Conservation (phyloP, 2,329 filamentous ascomycete species). For the Penicillium sp. region DNA sequence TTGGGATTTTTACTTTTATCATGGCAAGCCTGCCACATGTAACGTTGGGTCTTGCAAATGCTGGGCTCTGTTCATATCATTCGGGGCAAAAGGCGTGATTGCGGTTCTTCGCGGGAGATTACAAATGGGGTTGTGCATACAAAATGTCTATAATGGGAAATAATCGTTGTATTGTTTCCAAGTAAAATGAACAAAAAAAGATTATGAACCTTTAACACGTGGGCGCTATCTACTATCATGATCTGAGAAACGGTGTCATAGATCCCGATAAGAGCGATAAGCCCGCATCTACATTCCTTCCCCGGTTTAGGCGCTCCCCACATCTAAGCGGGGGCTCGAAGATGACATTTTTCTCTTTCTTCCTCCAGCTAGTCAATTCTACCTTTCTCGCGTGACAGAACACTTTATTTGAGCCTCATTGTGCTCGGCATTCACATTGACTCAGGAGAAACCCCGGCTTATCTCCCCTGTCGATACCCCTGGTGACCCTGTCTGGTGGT, state of each 20-base stretch:
- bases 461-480: background rate
- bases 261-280: constrained; percentile 6
- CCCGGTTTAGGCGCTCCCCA: constrained; percentile 20
- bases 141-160: background rate
- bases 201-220: too few relatives aligned
- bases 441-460: background rate
- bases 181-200: background rate
- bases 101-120: background rate
- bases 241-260: background rate
- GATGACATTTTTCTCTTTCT: background rate
- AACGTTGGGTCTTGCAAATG: background rate
- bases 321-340: constrained; percentile 1
- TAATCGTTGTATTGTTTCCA: background rate
- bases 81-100: background rate
- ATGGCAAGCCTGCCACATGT: background rate
- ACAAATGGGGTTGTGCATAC: background rate
- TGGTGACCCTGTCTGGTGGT: background rate
- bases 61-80: background rate
- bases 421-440: background rate
- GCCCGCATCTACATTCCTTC: constrained; percentile 23
- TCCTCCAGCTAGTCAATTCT: background rate
- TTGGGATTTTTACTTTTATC: background rate
- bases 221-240: too few relatives aligned
- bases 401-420: constrained; percentile 3
- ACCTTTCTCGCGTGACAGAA: background rate